These are phyloP conservation scores for Chrysosporium keratinophilum DNA, from an alignment of 2,329 filamentous ascomycete genomes.

Conservation along the genomic window DNA sequence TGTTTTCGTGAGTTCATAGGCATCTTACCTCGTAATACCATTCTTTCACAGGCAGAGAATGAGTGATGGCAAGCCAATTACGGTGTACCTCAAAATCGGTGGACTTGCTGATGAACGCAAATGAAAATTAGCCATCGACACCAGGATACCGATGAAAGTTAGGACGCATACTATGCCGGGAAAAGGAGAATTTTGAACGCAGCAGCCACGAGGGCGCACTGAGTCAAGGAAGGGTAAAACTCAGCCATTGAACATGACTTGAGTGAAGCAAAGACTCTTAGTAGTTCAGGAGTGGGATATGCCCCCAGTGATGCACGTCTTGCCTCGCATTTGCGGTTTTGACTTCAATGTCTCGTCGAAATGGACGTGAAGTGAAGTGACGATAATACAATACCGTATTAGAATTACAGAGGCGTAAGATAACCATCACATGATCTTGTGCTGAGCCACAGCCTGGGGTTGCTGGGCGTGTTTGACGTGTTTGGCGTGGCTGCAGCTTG, in stretches of 20 bases:
- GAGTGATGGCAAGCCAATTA: conserved; percentile 94
- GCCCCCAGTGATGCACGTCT: not conserved
- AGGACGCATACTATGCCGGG: conserved; percentile 73
- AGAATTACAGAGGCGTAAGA: not conserved
- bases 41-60: conserved; percentile 72
- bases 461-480: conserved; percentile 5
- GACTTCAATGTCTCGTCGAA: too few species aligned
- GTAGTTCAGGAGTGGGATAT: not conserved
- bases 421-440: not conserved
- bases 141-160: conserved; percentile 4
- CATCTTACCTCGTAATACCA: conserved; percentile 81
- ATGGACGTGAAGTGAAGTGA: not conserved
- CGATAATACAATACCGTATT: not conserved
- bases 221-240: conserved; percentile 72
- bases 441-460: not conserved
- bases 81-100: conserved; percentile 98
- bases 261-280: not conserved
- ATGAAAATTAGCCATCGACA: not conserved
- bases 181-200: conserved; percentile 88
- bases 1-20: not conserved
- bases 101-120: conserved; percentile 73
- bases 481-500: conserved; percentile 10
- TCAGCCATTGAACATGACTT: conserved; percentile 54
- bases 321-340: not conserved
- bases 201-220: conserved; percentile 75